These are phyloP conservation scores for Rostrohypoxylon terebratum DNA, from an alignment of 495 filamentous ascomycete genomes.

Conservation along the genomic window DNA sequence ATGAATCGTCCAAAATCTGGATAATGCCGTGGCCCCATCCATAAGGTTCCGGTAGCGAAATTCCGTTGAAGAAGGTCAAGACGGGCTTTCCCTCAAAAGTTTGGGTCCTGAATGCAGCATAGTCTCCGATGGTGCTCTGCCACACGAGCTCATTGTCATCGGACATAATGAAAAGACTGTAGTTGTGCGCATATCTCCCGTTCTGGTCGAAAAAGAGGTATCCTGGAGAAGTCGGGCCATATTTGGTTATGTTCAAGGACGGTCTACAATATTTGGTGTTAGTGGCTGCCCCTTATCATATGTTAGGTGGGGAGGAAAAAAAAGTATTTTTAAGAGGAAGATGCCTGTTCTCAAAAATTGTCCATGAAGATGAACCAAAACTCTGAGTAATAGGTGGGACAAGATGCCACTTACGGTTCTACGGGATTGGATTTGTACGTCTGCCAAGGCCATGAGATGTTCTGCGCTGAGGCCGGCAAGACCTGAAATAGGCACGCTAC, in stretches of 20 bases:
- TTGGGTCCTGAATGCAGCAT: slow-evolving; percentile 49
- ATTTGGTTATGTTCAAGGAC: slow-evolving; percentile 28
- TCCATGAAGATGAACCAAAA: not conserved
- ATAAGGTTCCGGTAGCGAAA: slow-evolving; percentile 50
- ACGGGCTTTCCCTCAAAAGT: slow-evolving; percentile 53
- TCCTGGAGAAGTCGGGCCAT: slow-evolving; percentile 32
- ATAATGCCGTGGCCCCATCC: slow-evolving; percentile 60
- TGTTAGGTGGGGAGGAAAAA: not conserved
- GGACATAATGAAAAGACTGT: slow-evolving; percentile 40
- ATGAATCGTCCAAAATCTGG: slow-evolving; percentile 63
- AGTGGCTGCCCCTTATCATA: not conserved
- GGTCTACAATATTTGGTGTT: not conserved
- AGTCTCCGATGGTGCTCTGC: slow-evolving; percentile 31
- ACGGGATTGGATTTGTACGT: slow-evolving; percentile 31
- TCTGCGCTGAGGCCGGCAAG: slow-evolving; percentile 16
- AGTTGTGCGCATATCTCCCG: slow-evolving; percentile 31
- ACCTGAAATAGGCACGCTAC: slow-evolving; percentile 13
- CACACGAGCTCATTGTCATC: slow-evolving; percentile 40
- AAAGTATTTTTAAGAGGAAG: not conserved
- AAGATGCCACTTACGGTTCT: slow-evolving; percentile 27
- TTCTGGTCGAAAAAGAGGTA: slow-evolving; percentile 42
- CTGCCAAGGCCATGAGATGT: slow-evolving; percentile 38
- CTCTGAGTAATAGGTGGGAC: not conserved
- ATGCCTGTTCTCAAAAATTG: not conserved
- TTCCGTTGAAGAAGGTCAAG: slow-evolving; percentile 63